A percentile compares a stretch with the other conserved stretches of the same genome.
Conservation (phyloP, 768 basidiomycete genomes). For the Hypholoma fasciculare region DNA sequence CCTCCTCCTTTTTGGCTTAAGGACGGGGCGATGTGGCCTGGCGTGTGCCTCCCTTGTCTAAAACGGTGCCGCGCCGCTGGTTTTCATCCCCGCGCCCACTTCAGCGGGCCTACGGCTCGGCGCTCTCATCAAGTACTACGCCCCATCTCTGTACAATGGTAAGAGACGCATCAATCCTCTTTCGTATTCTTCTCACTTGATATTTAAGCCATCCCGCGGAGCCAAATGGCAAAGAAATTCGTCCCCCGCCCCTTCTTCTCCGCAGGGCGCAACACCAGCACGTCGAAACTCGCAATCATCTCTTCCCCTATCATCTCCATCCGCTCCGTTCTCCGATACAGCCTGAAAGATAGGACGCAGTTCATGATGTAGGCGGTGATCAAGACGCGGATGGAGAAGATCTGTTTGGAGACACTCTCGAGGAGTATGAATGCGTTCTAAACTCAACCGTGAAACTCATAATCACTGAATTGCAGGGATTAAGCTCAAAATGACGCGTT, state of each 20-base stretch:
- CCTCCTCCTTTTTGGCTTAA: too few relatives aligned
- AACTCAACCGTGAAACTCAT: conserved; percentile 2
- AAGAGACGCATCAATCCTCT: conserved; percentile 18
- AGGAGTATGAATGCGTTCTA: conserved; percentile 51
- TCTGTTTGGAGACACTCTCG: conserved; percentile 78
- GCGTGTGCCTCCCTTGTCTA: too few relatives aligned
- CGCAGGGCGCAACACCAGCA: conserved; percentile 37
- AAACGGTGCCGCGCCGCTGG: too few relatives aligned
- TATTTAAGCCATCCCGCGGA: conserved; percentile 43
- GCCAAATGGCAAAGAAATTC: conserved; percentile 65
- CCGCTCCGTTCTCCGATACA: conserved; percentile 84
- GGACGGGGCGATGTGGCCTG: too few relatives aligned
- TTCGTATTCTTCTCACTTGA: conserved; percentile 8
- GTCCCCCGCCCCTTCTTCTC: conserved; percentile 51
- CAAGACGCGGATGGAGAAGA: conserved; percentile 92
- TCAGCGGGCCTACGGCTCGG: too few relatives aligned
- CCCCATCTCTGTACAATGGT: conserved; percentile 35
- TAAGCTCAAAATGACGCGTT: conserved; percentile 82
- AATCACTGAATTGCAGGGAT: conserved; percentile 50
- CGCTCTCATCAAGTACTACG: conserved; percentile 13
- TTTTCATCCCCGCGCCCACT: too few relatives aligned
- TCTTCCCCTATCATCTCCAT: conserved; percentile 85
- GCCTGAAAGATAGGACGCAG: conserved; percentile 66
- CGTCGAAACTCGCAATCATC: conserved; percentile 70
- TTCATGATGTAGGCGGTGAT: conserved; percentile 62